These are phyloP conservation scores for Ettlia oleoabundans DNA, from an alignment of 139 green algal species.

Conservation along the genomic window DNA sequence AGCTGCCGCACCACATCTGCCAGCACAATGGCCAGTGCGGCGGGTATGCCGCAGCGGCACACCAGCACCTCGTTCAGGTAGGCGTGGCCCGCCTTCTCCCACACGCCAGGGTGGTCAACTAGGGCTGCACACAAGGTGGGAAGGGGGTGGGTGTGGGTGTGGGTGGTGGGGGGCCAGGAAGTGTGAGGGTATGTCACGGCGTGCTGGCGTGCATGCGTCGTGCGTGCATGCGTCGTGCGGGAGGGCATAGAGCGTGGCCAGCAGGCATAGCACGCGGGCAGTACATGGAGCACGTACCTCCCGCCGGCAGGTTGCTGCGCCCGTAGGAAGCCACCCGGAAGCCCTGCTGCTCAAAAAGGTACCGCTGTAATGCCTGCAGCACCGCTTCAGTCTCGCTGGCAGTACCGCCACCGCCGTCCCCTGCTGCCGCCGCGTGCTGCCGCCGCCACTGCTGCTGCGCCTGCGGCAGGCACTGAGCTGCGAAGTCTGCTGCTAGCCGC, in stretches of 20 bases:
- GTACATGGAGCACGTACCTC: not conserved
- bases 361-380: not conserved
- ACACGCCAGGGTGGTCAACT: conserved; percentile 51
- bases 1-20: conserved; percentile 66
- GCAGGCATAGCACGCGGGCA: not conserved
- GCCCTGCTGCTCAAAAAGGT: conserved; percentile 5
- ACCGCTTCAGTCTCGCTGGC: not conserved
- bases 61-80: conserved; percentile 75
- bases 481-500: conserved; percentile 15
- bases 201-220: too few relatives aligned
- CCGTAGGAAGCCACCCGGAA: not conserved
- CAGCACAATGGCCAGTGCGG: conserved; percentile 67
- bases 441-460: not conserved
- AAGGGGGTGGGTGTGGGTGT: too few relatives aligned
- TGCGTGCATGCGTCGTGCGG: too few relatives aligned
- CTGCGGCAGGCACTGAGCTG: not conserved
- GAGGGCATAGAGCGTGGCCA: not conserved
- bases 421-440: not conserved
- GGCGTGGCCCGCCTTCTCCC: conserved; percentile 54
- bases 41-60: conserved; percentile 48
- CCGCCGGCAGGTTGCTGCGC: conserved; percentile 1
- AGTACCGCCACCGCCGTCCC: not conserved
- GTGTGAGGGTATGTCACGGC: too few relatives aligned
- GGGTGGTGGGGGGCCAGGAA: too few relatives aligned
- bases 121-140: not conserved